Conservation (phyloP, 768 basidiomycete genomes). For the Rhizopogon vulgaris region DNA sequence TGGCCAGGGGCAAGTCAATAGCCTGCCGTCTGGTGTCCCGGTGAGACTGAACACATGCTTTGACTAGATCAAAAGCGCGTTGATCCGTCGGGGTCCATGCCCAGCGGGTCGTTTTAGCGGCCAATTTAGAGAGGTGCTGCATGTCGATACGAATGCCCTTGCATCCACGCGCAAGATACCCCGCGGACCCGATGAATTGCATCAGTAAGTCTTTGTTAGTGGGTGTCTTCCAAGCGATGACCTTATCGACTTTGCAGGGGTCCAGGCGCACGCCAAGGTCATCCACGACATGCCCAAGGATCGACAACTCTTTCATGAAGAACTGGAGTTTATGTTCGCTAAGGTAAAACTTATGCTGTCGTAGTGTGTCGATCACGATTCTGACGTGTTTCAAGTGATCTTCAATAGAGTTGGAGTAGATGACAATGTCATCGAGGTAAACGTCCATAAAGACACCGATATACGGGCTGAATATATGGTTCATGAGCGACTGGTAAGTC, state of each 20-base stretch:
- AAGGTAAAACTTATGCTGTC: conserved; percentile 30
- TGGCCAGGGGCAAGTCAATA: conserved; percentile 17
- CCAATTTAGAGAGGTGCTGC: conserved; percentile 22
- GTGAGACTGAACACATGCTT: conserved; percentile 12
- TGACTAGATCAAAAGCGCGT: conserved; percentile 25
- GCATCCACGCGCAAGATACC: conserved; percentile 30
- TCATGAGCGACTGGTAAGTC: conserved; percentile 40
- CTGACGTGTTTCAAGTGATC: conserved; percentile 26
- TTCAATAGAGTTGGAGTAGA: conserved; percentile 25
- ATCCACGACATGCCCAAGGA: conserved; percentile 32
- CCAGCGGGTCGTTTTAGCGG: conserved; percentile 9
- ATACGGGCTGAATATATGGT: conserved; percentile 28
- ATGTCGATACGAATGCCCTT: conserved; percentile 31
- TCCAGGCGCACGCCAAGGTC: conserved; percentile 36
- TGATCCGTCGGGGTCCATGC: conserved; percentile 25
- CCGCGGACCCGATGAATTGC: conserved; percentile 26
- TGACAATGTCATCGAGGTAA: conserved; percentile 30
- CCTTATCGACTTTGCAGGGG: conserved; percentile 34
- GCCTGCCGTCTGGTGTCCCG: conserved; percentile 13
- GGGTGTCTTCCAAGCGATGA: conserved; percentile 31
- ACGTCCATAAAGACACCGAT: conserved; percentile 29
- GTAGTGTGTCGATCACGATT: conserved; percentile 29
- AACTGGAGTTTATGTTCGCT: conserved; percentile 32
- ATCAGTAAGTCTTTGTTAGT: conserved; percentile 28
- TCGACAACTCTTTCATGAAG: conserved; percentile 20